Evolutionary conservation across 768 basidiomycete genomes (phyloP).

Genomic region (Macrocybe gigantea): DNA sequence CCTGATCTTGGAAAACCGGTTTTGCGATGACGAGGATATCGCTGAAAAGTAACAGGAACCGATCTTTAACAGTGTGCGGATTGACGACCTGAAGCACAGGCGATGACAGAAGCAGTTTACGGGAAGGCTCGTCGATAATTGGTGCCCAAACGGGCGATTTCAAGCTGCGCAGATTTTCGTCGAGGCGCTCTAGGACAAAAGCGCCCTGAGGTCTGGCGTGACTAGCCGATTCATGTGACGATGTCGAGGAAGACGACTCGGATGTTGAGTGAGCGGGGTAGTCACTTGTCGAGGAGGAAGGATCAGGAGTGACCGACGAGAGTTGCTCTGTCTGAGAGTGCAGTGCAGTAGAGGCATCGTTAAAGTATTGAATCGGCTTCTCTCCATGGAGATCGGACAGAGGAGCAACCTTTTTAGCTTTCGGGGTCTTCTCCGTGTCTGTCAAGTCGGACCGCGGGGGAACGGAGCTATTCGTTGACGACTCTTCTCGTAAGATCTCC

Average conservation of each 20-base stretch:
- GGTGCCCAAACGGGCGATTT: conserved; percentile 55
- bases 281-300: conserved; percentile 70
- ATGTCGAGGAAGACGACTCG: conserved; percentile 67
- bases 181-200: conserved; percentile 60
- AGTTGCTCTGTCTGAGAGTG: conserved; percentile 50
- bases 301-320: conserved; percentile 68
- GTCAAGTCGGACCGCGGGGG: conserved; percentile 16
- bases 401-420: conserved; percentile 31
- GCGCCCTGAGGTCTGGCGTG: conserved; percentile 36
- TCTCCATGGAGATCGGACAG: conserved; percentile 16
- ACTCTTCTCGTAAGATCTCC: conserved; percentile 9
- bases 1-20: conserved; percentile 69
- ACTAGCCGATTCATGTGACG: conserved; percentile 57
- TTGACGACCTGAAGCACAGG: conserved; percentile 94
- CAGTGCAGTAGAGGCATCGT: conserved; percentile 31
- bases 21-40: conserved; percentile 94
- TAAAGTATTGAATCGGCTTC: conserved; percentile 6
- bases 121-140: conserved; percentile 77
- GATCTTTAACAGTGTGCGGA: conserved; percentile 89
- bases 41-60: conserved; percentile 95
- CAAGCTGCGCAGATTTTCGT: conserved; percentile 62
- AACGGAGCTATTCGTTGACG: conserved; percentile 8
- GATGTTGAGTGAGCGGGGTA: conserved; percentile 67
- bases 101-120: conserved; percentile 78
- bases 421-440: conserved; percentile 37